A percentile compares a stretch with the other conserved stretches of the same genome.
phyloP scores from a whole-genome alignment of 116 monocot genomes.

The Trichopus zeylanicus region DNA sequence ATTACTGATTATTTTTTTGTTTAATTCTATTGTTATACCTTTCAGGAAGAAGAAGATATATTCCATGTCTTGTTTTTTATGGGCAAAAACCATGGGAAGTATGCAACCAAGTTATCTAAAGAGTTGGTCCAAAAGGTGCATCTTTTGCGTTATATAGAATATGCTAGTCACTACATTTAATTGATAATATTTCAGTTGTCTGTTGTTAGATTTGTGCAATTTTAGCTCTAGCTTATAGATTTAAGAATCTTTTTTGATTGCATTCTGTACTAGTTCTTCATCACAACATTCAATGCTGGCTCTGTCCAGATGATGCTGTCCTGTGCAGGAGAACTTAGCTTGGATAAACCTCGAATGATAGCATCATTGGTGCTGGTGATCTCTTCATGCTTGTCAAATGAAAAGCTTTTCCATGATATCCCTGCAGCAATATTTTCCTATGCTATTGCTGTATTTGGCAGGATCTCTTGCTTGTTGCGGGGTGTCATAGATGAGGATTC shows the following conservation, averaged over 20 bases:
- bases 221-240: too few relatives aligned
- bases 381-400: constrained; percentile 33
- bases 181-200: too few relatives aligned
- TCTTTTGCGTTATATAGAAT: neutral
- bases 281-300: neutral
- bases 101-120: constrained; percentile 37
- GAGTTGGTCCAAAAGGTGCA: constrained; percentile 48
- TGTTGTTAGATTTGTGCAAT: too few relatives aligned
- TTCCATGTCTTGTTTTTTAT: constrained; percentile 48
- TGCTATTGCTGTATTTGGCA: constrained; percentile 58
- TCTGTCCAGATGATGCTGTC: constrained; percentile 30
- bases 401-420: constrained; percentile 18
- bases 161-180: too few relatives aligned
- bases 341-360: constrained; percentile 42
- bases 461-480: constrained; percentile 41
- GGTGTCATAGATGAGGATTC: constrained; percentile 28
- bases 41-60: constrained; percentile 82
- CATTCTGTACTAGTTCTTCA: too few relatives aligned
- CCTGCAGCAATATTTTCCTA: constrained; percentile 48
- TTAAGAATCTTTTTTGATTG: too few relatives aligned
- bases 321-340: constrained; percentile 38
- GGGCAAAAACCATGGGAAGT: constrained; percentile 41
- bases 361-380: constrained; percentile 49
- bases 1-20: neutral
- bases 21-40: constrained; percentile 1